These are phyloP conservation scores for Anisogramma anomala DNA, from an alignment of 2,329 filamentous ascomycete species.

Conservation along the genomic window DNA sequence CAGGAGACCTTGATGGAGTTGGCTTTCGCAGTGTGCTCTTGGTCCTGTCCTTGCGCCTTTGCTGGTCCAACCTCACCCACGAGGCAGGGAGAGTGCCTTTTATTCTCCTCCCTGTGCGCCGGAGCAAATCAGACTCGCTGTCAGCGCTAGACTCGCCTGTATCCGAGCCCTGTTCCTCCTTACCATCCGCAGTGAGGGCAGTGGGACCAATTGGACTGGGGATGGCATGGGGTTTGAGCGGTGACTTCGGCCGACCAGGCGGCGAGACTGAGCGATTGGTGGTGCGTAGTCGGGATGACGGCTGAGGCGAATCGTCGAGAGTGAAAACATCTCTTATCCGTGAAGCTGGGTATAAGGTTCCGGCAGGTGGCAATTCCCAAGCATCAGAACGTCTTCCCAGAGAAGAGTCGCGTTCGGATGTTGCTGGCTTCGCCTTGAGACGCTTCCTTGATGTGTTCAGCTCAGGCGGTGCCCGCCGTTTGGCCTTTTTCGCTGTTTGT, in stretches of 20 bases:
- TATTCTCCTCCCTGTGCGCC: slow-evolving; percentile 34
- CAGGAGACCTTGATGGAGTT: slow-evolving; percentile 26
- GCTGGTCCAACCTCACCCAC: slow-evolving; percentile 50
- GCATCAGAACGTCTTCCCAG: not conserved
- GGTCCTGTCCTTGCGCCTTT: slow-evolving; percentile 25
- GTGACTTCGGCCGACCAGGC: not conserved
- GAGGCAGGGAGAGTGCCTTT: slow-evolving; percentile 55
- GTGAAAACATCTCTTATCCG: not conserved
- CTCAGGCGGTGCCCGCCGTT: slow-evolving; percentile 16
- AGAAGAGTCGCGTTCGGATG: not conserved
- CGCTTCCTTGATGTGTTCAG: slow-evolving; percentile 19
- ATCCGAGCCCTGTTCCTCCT: slow-evolving; percentile 7
- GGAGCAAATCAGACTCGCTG: slow-evolving; percentile 31
- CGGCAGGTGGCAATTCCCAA: slow-evolving; percentile 8
- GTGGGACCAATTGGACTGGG: slow-evolving; percentile 5
- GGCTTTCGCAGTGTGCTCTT: slow-evolving; percentile 20
- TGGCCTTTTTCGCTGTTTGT: slow-evolving; percentile 13
- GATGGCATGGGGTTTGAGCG: not conserved
- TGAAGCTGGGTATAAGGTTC: not conserved
- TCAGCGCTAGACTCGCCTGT: slow-evolving; percentile 23
- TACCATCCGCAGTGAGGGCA: slow-evolving; percentile 7
- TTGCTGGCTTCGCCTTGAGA: slow-evolving; percentile 10
- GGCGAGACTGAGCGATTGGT: not conserved
- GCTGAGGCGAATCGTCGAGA: not conserved
- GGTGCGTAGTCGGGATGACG: not conserved